A percentile compares a stretch with the other conserved stretches of the same genome.
These are phyloP conservation scores for Paxillus involutus DNA, from an alignment of 768 basidiomycete genomes.

Conservation along the genomic window DNA sequence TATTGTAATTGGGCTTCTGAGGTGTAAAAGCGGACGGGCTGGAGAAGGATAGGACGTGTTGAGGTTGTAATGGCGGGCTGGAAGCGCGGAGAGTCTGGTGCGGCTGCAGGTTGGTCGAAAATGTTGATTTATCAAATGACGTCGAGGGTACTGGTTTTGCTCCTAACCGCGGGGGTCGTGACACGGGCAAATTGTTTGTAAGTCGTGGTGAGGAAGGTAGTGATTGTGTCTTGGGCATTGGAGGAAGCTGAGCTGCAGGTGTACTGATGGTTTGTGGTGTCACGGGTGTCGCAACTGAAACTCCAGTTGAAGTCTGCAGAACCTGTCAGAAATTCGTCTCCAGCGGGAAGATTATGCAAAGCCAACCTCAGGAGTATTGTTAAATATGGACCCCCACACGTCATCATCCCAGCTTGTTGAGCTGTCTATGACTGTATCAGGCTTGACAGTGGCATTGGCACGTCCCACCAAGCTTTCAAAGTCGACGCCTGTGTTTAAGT, in stretches of 20 bases:
- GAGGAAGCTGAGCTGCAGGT: conserved; percentile 6
- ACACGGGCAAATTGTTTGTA: conserved; percentile 26
- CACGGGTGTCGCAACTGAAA: conserved; percentile 12
- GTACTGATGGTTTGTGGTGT: conserved; percentile 15
- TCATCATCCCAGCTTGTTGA: conserved; percentile 73
- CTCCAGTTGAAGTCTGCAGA: conserved; percentile 11
- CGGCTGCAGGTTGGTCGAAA: conserved; percentile 24
- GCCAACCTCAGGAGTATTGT: conserved; percentile 35
- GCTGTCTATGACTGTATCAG: conserved; percentile 39
- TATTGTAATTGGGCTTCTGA: conserved; percentile 59
- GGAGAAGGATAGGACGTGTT: conserved; percentile 11
- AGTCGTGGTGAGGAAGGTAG: conserved; percentile 39
- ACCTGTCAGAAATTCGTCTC: conserved; percentile 3
- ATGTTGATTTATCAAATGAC: conserved; percentile 33
- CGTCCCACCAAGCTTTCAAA: conserved; percentile 87
- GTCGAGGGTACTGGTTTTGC: conserved; percentile 35
- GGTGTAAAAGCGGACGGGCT: conserved; percentile 9
- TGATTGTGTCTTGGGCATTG: conserved; percentile 32
- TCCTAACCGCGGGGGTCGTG: conserved; percentile 41
- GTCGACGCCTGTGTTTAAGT: conserved; percentile 58
- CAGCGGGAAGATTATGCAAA: not conserved
- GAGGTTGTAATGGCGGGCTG: conserved; percentile 22
- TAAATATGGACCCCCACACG: conserved; percentile 81
- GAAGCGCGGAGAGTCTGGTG: conserved; percentile 17
- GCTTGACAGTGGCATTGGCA: conserved; percentile 44